Conservation (phyloP, 176 grass and related monocot genomes). For the Leersia perrieri region DNA sequence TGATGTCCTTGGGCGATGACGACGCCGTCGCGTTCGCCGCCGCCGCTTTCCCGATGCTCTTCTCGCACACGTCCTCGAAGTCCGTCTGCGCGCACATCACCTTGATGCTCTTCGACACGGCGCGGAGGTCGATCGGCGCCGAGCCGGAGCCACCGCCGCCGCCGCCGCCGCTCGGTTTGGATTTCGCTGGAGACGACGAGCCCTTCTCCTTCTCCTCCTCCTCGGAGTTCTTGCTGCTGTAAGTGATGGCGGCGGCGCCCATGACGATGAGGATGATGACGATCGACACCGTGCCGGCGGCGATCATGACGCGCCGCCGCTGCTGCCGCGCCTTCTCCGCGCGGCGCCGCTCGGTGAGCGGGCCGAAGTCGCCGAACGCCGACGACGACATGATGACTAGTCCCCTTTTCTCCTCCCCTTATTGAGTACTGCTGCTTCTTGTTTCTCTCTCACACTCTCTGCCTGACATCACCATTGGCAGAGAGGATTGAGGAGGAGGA, state of each 20-base stretch:
- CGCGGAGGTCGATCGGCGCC: slow-evolving; percentile 2
- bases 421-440: slow-evolving; percentile 21
- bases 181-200: slow-evolving; percentile 7
- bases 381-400: slow-evolving; percentile 52
- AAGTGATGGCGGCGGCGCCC: slow-evolving; percentile 28
- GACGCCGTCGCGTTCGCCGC: slow-evolving; percentile 47
- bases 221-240: slow-evolving; percentile 25
- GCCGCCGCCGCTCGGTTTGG: neutral
- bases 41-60: slow-evolving; percentile 52
- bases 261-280: slow-evolving; percentile 49
- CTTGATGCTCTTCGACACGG: slow-evolving; percentile 51
- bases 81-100: slow-evolving; percentile 56
- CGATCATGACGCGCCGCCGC: slow-evolving; percentile 55
- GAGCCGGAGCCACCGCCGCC: neutral
- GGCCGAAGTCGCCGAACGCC: slow-evolving; percentile 80
- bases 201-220: slow-evolving; percentile 1
- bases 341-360: slow-evolving; percentile 68
- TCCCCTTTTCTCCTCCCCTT: neutral
- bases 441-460: slow-evolving; percentile 37
- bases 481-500: slow-evolving; percentile 58
- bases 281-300: slow-evolving; percentile 35
- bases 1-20: slow-evolving; percentile 55
- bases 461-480: slow-evolving; percentile 53
- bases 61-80: slow-evolving; percentile 53
- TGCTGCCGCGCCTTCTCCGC: slow-evolving; percentile 63